Base-by-base conservation (phyloP, 2,329 filamentous ascomycete species). In the Colletotrichum sp. region DNA sequence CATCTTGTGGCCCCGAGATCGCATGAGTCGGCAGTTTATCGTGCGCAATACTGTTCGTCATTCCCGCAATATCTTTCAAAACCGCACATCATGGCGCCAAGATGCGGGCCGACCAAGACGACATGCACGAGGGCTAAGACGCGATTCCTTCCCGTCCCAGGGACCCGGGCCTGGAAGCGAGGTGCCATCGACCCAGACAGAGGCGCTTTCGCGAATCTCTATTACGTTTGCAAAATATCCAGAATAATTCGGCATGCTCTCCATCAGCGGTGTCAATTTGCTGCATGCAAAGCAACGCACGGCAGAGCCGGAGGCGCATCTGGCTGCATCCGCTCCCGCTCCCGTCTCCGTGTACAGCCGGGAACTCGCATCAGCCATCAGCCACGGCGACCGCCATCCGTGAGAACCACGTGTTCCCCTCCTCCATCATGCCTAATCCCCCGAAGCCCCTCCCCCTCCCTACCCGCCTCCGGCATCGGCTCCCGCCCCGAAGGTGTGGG, bases 401-500 rank as follows among this genome's bases (percentile, higher is more conserved):
- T 36, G 38, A 55, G 64, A 68, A 57, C 69, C 64, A 59, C 58
- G 34, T 24, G 43, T 66, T 55, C 63, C 43, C 43, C 29, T 64
- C 61, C 61, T 33, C 61, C 61, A 43, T 43, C 34, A 47, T 47
- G n/a, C 3, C 38, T 47, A n/a, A 47, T n/a, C 18, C 38, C 38
- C 38, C 38, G 38, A 47, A 47, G 38, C 29, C 36, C 24, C 43
- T 51, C n/a, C 43, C 43, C 43, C 43, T n/a, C 36, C 27, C 21
- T 11, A 24, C 63, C 63, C 65, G 24, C 36, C 38, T 57, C 57
- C 66, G 66, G 38, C 34, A 36, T 58, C 64, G 64, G 64, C 57
- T 36, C 31, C 57, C 66, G 66, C 21, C 34, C 66, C 66, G 66
- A 36, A 55, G 51, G 51, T 63, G 62, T 70, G 61, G 71, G 65